phyloP scores from a whole-genome alignment of 75 land plant genomes.

The Selaginella moellendorffii region DNA sequence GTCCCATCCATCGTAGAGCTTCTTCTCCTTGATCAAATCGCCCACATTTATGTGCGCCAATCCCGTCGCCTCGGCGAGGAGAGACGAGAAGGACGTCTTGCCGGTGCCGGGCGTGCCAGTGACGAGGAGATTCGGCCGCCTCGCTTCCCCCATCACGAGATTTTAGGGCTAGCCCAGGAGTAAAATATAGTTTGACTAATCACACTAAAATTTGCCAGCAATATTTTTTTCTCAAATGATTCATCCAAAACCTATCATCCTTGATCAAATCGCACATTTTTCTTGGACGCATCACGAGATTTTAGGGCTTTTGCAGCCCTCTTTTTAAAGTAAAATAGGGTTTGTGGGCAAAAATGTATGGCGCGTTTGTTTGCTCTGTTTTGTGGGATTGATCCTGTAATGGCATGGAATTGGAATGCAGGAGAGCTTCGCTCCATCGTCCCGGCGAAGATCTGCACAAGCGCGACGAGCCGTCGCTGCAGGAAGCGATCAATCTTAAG shows the following conservation, averaged over 20 bases:
- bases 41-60: slow-evolving; percentile 61
- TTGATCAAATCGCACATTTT: too few relatives aligned
- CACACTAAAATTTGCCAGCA: too few relatives aligned
- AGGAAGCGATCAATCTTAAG: slow-evolving; percentile 75
- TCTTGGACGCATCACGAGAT: too few relatives aligned
- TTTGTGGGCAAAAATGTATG: too few relatives aligned
- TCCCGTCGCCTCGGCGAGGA: slow-evolving; percentile 40
- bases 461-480: slow-evolving; percentile 46
- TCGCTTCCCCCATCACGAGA: too few relatives aligned
- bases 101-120: slow-evolving; percentile 95
- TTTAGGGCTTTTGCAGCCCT: not conserved
- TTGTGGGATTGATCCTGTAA: not conserved
- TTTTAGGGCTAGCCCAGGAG: too few relatives aligned
- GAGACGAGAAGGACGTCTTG: slow-evolving; percentile 55
- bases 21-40: slow-evolving; percentile 50
- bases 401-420: slow-evolving; percentile 16
- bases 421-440: slow-evolving; percentile 67
- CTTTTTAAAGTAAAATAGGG: too few relatives aligned
- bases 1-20: slow-evolving; percentile 83
- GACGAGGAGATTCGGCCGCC: too few relatives aligned
- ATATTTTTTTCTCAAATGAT: too few relatives aligned
- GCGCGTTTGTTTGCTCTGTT: not conserved
- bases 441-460: slow-evolving; percentile 54
- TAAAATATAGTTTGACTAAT: too few relatives aligned
- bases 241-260: too few relatives aligned